Conservation (phyloP, 441 rosid genomes). For the Euphorbia schlechtendalii region DNA sequence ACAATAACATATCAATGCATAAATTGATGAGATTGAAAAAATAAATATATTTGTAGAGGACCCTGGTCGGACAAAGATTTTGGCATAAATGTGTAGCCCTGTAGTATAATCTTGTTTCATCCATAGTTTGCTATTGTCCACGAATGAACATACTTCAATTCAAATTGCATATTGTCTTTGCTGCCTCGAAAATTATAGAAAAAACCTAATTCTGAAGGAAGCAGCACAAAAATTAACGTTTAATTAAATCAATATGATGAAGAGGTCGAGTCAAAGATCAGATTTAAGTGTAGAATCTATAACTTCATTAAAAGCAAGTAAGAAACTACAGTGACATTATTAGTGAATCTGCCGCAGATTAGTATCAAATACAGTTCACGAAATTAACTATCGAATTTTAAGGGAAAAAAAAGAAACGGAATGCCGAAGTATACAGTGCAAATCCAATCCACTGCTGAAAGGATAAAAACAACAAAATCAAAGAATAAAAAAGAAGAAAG, state of each 20-base stretch:
- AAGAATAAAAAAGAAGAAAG: background rate
- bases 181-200: background rate
- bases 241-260: background rate
- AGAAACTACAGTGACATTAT: conserved; percentile 3
- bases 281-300: background rate
- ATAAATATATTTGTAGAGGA: background rate
- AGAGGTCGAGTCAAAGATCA: background rate
- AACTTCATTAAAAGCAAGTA: conserved; percentile 6
- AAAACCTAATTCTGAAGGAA: background rate
- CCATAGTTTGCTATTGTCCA: background rate
- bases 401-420: conserved; percentile 1
- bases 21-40: background rate
- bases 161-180: background rate
- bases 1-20: background rate
- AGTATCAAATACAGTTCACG: conserved; percentile 24
- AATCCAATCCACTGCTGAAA: conserved; percentile 10
- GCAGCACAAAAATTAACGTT: background rate
- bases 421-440: conserved; percentile 12
- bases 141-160: background rate
- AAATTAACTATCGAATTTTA: background rate
- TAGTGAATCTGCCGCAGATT: conserved; percentile 15
- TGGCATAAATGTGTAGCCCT: background rate
- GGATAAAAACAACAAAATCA: background rate
- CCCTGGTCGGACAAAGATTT: background rate
- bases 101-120: background rate